A percentile compares a stretch with the other conserved stretches of the same genome.
Evolutionary conservation across 2,329 filamentous ascomycete species (phyloP).

Genomic region (Seiridium cupressi): DNA sequence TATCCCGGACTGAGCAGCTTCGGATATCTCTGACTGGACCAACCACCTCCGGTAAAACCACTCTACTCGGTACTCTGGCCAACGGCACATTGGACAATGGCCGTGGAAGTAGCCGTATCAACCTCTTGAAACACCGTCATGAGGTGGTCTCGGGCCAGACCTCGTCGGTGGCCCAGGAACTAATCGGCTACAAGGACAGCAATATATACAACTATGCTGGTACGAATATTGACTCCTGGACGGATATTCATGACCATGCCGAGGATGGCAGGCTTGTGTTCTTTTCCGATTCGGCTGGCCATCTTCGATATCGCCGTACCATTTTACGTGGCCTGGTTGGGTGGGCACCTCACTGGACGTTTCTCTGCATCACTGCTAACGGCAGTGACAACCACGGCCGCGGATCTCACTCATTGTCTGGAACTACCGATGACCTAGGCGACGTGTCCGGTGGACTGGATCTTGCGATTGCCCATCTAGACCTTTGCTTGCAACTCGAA

Average conservation of each 20-base stretch:
- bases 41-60: conserved; percentile 90
- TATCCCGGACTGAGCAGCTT: conserved; percentile 68
- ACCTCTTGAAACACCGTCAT: conserved; percentile 87
- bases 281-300: conserved; percentile 87
- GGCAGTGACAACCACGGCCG: conserved; percentile 50
- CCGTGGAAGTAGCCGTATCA: conserved; percentile 82
- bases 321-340: conserved; percentile 87
- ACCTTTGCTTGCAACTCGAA: conserved; percentile 78
- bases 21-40: conserved; percentile 85
- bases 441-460: conserved; percentile 60
- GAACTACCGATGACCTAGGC: conserved; percentile 48
- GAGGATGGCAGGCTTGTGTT: conserved; percentile 77
- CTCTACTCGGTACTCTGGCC: conserved; percentile 81
- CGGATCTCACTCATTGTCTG: conserved; percentile 42
- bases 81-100: conserved; percentile 90
- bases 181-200: conserved; percentile 74
- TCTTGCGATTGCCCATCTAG: conserved; percentile 75
- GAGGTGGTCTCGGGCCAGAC: conserved; percentile 91
- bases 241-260: conserved; percentile 83
- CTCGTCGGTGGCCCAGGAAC: conserved; percentile 89
- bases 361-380: conserved; percentile 84
- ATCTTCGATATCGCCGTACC: conserved; percentile 84
- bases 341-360: conserved; percentile 92
- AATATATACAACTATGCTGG: conserved; percentile 79
- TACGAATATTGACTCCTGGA: conserved; percentile 87